Evolutionary conservation across 441 rosid genomes (phyloP).

Genomic region (Syzygium syzygioides): DNA sequence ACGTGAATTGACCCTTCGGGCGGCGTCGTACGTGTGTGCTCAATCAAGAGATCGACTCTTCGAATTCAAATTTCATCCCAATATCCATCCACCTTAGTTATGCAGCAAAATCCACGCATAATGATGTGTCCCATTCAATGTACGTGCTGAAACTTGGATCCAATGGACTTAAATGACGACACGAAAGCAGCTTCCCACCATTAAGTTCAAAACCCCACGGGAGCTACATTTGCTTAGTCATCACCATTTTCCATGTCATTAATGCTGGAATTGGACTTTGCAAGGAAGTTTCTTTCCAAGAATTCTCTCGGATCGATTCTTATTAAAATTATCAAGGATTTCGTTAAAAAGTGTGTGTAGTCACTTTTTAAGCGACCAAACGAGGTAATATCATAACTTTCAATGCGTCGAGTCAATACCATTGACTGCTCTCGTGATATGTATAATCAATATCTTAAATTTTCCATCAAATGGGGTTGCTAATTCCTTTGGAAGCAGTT

Average conservation of each 20-base stretch:
- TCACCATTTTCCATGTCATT: background rate
- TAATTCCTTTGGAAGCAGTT: background rate
- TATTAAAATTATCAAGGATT: background rate
- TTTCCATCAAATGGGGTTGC: too few relatives aligned
- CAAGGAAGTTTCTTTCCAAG: background rate
- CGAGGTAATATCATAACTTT: background rate
- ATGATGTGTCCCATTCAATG: background rate
- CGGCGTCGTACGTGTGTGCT: background rate
- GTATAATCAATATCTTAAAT: rapidly evolving
- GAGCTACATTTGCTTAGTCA: background rate
- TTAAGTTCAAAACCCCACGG: background rate
- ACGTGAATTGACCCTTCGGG: background rate
- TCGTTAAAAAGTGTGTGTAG: background rate
- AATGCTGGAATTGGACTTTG: background rate
- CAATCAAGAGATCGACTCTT: background rate
- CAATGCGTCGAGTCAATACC: background rate
- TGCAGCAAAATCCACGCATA: background rate
- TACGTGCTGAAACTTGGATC: background rate
- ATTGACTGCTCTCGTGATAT: rapidly evolving
- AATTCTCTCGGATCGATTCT: background rate
- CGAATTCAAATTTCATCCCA: background rate
- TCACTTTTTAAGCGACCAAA: background rate
- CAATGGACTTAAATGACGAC: background rate
- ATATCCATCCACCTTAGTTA: background rate
- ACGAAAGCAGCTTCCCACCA: background rate